Percentiles rank a stretch among this genome's conserved stretches.
phyloP scores from a whole-genome alignment of 2,329 filamentous ascomycete species.

The Cladophialophora exuberans region DNA sequence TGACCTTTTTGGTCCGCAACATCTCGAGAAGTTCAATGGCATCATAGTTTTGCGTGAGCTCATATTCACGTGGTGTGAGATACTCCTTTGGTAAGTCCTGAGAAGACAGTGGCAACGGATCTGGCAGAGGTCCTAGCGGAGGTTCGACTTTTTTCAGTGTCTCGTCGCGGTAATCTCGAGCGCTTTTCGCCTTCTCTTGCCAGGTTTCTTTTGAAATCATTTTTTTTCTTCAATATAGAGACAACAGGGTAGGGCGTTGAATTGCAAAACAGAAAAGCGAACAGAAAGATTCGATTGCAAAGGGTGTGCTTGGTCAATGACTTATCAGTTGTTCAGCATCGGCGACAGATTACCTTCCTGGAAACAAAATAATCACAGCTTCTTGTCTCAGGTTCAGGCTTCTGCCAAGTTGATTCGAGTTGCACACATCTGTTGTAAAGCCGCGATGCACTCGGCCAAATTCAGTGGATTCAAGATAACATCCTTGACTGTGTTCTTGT shows the following conservation, averaged over 20 bases:
- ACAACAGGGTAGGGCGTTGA: too few species aligned
- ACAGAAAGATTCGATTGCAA: not conserved
- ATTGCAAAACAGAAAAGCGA: not conserved
- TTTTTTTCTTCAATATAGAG: not conserved
- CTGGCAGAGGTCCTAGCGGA: conserved; percentile 22
- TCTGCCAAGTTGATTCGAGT: not conserved
- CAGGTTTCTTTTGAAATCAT: conserved; percentile 23
- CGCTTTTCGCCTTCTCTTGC: conserved; percentile 29
- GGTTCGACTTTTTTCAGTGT: conserved; percentile 34
- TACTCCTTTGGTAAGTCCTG: conserved; percentile 50
- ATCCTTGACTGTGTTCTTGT: not conserved
- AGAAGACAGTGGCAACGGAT: conserved; percentile 37
- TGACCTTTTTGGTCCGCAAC: conserved; percentile 50
- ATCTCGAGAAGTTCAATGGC: conserved; percentile 40
- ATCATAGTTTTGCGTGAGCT: conserved; percentile 52
- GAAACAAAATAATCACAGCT: not conserved
- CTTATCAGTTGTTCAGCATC: too few species aligned
- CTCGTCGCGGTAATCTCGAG: conserved; percentile 30
- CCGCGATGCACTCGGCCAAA: too few species aligned
- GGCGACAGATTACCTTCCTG: too few species aligned
- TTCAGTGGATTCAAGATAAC: too few species aligned
- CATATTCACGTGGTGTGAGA: conserved; percentile 51
- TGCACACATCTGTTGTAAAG: too few species aligned
- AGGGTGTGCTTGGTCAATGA: too few species aligned
- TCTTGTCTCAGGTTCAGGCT: not conserved